Evolutionary conservation across 73 alveolate genomes (phyloP), one percentile per base, ranked within the genome.

Genomic region (Loxodes magnus): DNA sequence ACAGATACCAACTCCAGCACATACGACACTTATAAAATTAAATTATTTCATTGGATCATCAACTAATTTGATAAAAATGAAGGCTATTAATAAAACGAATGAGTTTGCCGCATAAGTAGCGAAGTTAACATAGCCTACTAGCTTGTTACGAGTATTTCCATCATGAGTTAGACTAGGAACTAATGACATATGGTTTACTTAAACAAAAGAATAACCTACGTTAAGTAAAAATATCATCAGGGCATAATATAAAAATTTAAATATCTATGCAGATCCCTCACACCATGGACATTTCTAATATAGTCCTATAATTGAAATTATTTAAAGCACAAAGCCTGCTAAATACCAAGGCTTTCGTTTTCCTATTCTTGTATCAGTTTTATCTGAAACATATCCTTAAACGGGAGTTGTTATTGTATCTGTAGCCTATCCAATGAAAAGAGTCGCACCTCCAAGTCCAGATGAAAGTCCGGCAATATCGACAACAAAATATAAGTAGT

Each of bases 341-440:
- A 84, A 67, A 50, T 84, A 84, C 96, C 96, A 84, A 17, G 93
- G 93, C 15, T 63, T 71, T 49, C 90, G 55, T 44, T 51, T 67
- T 23, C 96, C 96, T 3, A 80, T 65, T 27, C 79, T 38, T 1
- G 96, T 74, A 12, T 67, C 61, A 22, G 73, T 43, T 33, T 36
- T 60, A 56, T 84, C 96, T 14, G 82, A 64, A 4, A 41, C 43
- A 15, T 49, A 21, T 12, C 96, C 96, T 0, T 76, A 84, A 31
- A 76, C 2, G 14, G 92, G 91, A 12, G 96, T 84, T 3, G 80
- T 80, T 4, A 79, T 46, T 12, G 88, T 93, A 56, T 84, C 96
- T 9, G 90, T 79, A 0, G 80, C 34, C 46, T 84, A 70, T 4
- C 96, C 96, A n/a, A 81, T 51, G n/a, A 84, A 43, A 51, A 82